A percentile compares a stretch with the other conserved stretches of the same genome.
Conservation (phyloP, 2,329 filamentous ascomycete genomes). For the Emydomyces testavorans region DNA sequence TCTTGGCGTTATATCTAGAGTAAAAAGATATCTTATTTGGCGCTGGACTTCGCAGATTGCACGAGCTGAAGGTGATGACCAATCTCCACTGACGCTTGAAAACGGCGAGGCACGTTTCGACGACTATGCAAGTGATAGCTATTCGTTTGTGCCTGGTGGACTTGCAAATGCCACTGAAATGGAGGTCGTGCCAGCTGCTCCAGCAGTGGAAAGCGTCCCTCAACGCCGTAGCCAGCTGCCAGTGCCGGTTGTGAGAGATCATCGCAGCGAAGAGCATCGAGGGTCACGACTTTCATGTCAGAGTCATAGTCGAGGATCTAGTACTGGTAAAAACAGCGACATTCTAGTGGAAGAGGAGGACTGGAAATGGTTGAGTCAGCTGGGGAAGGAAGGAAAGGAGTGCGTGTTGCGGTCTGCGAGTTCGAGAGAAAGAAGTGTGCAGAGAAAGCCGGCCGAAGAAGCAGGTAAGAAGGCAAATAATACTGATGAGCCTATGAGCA, state of each 20-base stretch:
- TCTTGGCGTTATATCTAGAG: constrained; percentile 29
- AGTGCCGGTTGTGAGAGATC: constrained; percentile 5
- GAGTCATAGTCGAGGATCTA: constrained; percentile 16
- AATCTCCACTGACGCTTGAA: constrained; percentile 13
- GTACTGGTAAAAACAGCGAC: constrained; percentile 14
- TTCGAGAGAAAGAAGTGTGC: constrained; percentile 12
- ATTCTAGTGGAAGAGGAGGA: constrained; percentile 23
- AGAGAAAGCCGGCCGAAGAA: constrained; percentile 3
- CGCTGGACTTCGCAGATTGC: constrained; percentile 33
- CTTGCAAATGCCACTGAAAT: constrained; percentile 18
- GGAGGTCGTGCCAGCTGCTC: constrained; percentile 16
- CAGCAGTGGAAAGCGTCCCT: constrained; percentile 10
- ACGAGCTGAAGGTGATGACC: neutral
- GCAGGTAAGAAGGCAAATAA: constrained; percentile 1
- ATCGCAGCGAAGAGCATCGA: neutral
- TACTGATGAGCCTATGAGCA: neutral
- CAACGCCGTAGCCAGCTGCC: constrained; percentile 8
- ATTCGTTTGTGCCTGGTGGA: constrained; percentile 17
- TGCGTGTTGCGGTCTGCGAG: constrained; percentile 16
- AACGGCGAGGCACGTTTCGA: constrained; percentile 13
- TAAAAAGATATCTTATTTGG: constrained; percentile 31
- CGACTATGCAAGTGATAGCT: constrained; percentile 12
- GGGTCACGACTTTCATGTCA: constrained; percentile 8
- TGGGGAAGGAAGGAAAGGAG: constrained; percentile 18
- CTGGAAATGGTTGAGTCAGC: constrained; percentile 20